Conservation (phyloP, 257 asterid genomes). For the Fraxinus pennsylvanica region DNA sequence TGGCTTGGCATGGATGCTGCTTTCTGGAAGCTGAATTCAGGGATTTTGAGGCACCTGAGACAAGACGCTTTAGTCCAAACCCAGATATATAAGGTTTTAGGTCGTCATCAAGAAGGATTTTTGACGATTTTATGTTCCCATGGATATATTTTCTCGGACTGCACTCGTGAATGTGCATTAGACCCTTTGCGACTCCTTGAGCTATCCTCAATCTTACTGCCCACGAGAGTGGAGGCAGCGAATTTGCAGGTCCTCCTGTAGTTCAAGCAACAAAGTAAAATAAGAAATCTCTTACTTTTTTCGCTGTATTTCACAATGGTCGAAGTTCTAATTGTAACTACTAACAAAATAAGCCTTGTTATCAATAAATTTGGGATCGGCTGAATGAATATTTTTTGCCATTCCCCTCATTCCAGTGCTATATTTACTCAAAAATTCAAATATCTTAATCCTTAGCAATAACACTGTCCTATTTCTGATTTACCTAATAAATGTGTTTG, state of each 20-base stretch:
- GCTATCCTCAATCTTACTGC: slow-evolving; percentile 60
- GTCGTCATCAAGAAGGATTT: slow-evolving; percentile 79
- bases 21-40: slow-evolving; percentile 39
- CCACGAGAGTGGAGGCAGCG: slow-evolving; percentile 71
- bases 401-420: background rate
- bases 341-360: too few species aligned
- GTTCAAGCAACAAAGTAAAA: background rate
- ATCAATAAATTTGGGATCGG: background rate
- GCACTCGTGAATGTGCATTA: slow-evolving; percentile 84
- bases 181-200: slow-evolving; percentile 69
- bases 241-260: slow-evolving; percentile 66
- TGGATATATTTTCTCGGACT: slow-evolving; percentile 70
- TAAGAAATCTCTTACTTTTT: background rate
- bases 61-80: slow-evolving; percentile 74
- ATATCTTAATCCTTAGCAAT: background rate
- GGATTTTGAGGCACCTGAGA: slow-evolving; percentile 44
- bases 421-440: background rate
- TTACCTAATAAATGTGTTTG: background rate
- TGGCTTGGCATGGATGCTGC: slow-evolving; percentile 33
- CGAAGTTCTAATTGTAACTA: too few species aligned
- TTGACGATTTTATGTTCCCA: slow-evolving; percentile 77
- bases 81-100: slow-evolving; percentile 80
- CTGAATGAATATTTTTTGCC: background rate
- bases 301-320: background rate
- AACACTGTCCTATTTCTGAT: background rate